Base-by-base conservation (phyloP, 2,329 filamentous ascomycete genomes). In the Ceratocystis smalleyi region DNA sequence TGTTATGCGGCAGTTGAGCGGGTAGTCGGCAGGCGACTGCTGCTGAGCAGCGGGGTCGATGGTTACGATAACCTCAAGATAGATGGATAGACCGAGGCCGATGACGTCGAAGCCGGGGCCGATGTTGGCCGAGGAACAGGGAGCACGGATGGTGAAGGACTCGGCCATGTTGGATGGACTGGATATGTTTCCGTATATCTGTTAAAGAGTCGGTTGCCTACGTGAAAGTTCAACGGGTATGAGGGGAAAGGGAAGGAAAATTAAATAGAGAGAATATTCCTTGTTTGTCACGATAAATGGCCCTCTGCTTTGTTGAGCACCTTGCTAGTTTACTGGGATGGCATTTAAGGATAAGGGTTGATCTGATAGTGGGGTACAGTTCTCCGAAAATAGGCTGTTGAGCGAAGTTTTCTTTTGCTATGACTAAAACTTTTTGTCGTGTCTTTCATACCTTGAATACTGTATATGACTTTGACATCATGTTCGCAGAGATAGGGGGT, bases 71-170 rank as follows among this genome's bases (percentile, higher is more conserved):
- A 97, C 79, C 77, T 96, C 91, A 68, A 99, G 87, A 77, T 92
- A 95, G 74, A 96, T 85, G 69, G 91, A 95, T 69, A 99, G 81
- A 7, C 92, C 92, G 67, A 99, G 86, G 69, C 94, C 90, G 74
- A 97, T 96, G 71, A 96, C 92, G 79, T 99, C 92, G 80, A 97
- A 99, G 66, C 92, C 92, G 60, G 92, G 92, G 69, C 90, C 92
- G 73, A 97, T 96, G 79, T 97, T 97, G 77, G 92, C 92, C 67
- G 91, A 96, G 67, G 92, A 97, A 78, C 89, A 95, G 69, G 92
- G 92, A 67, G 90, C 89, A 76, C 82, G 84, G 79, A 91, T 88
- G 69, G 81, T 77, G 75, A 88, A 86, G 64, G 82, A 83, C 71
- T 84, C 81, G 59, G 65, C 65, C 77, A 80, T 79, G n/a, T 22